phyloP scores from a whole-genome alignment of 116 monocot genomes.

The Posidonia oceanica region DNA sequence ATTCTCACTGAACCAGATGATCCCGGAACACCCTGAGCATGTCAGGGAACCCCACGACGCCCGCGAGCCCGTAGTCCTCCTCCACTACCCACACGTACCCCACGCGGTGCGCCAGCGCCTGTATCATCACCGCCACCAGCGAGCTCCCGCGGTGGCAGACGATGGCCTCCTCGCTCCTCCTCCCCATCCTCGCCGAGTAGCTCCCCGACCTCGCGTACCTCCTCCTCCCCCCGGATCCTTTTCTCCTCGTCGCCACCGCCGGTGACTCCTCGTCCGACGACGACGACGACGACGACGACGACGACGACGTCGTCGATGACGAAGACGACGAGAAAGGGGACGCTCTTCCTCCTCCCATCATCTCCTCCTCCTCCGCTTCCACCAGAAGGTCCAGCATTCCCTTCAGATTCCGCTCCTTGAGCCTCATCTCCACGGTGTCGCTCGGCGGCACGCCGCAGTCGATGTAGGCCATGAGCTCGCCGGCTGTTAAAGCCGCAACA shows the following conservation, averaged over 20 bases:
- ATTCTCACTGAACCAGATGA: too few species aligned
- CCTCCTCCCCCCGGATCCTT: neutral
- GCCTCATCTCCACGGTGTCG: constrained; percentile 16
- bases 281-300: neutral
- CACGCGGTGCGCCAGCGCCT: constrained; percentile 65
- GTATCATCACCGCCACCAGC: constrained; percentile 70
- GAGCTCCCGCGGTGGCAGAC: constrained; percentile 71
- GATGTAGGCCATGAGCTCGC: constrained; percentile 47
- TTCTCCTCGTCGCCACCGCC: constrained; percentile 2
- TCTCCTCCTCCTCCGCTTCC: constrained; percentile 11
- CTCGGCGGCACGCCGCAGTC: constrained; percentile 32
- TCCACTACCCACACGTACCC: constrained; percentile 36
- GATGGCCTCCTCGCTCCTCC: constrained; percentile 43
- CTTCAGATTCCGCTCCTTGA: constrained; percentile 26
- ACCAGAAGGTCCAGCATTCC: constrained; percentile 37
- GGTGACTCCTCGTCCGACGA: constrained; percentile 33
- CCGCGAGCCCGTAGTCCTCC: too few species aligned
- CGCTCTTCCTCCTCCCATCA: neutral
- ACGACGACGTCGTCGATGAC: neutral
- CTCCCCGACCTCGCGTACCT: constrained; percentile 19
- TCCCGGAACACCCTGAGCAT: too few species aligned
- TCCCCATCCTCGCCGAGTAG: constrained; percentile 37
- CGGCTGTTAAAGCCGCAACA: constrained; percentile 35
- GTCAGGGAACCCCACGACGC: too few species aligned
- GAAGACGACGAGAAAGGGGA: constrained; percentile 8